phyloP scores from a whole-genome alignment of 2,329 filamentous ascomycete genomes.

The Arthrobotrys musiformis region DNA sequence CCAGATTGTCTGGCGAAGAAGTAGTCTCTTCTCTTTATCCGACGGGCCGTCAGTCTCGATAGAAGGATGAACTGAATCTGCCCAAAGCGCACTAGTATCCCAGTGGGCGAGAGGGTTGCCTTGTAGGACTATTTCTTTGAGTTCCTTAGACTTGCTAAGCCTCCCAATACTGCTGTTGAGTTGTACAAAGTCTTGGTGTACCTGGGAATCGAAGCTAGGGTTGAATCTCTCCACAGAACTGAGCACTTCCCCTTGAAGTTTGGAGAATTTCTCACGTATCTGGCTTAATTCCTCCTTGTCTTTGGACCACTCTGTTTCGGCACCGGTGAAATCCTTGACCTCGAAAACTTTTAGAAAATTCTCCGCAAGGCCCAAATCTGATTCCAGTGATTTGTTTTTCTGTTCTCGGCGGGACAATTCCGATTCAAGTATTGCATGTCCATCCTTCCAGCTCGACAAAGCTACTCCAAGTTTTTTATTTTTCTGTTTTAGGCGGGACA shows the following conservation, averaged over 20 bases:
- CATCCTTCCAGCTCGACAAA: too few relatives aligned
- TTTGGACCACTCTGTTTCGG: neutral
- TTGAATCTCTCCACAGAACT: neutral
- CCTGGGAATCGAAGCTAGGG: neutral
- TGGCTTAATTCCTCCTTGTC: neutral
- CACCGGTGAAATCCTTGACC: neutral
- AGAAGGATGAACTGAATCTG: neutral
- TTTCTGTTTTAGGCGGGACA: neutral
- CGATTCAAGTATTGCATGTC: neutral
- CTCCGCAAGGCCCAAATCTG: neutral
- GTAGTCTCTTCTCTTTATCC: neutral
- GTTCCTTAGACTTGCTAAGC: neutral
- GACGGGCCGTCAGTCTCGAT: neutral
- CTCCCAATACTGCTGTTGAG: neutral
- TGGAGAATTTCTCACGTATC: neutral
- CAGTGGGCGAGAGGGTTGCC: neutral
- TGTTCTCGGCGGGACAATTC: neutral
- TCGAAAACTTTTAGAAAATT: neutral
- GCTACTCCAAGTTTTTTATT: neutral
- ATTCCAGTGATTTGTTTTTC: neutral
- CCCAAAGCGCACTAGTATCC: neutral
- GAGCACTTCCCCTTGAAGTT: neutral
- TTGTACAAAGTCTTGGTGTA: neutral
- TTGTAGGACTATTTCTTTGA: neutral
- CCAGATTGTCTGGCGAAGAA: slow-evolving; percentile 2